Conservation (phyloP, 352 stramenopile species). For the Globisporangium splendens region DNA sequence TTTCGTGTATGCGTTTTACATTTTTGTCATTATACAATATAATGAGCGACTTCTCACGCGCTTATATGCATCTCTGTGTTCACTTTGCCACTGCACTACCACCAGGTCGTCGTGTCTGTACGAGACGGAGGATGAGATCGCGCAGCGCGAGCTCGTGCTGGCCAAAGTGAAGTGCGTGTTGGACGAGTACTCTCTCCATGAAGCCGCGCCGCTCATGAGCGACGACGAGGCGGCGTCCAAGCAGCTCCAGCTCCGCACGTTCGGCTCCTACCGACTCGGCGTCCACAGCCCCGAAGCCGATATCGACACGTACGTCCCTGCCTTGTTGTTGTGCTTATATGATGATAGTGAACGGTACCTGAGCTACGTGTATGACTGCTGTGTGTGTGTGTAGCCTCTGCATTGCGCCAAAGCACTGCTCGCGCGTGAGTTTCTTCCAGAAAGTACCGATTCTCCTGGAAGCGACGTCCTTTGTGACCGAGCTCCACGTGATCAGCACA, state of each 20-base stretch:
- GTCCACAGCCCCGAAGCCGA: slow-evolving; percentile 85
- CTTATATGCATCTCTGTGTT: too few species aligned
- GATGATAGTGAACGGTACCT: not conserved
- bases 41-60: not conserved
- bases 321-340: not conserved
- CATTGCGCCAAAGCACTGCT: slow-evolving; percentile 76
- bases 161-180: slow-evolving; percentile 57
- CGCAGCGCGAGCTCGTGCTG: slow-evolving; percentile 61
- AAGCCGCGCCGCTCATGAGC: slow-evolving; percentile 41
- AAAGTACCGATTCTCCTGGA: slow-evolving; percentile 79
- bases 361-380: not conserved
- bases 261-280: slow-evolving; percentile 89
- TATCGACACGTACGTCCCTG: slow-evolving; percentile 68
- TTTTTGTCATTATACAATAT: too few species aligned
- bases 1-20: too few species aligned
- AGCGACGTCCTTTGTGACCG: slow-evolving; percentile 57
- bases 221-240: slow-evolving; percentile 37
- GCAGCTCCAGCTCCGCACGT: slow-evolving; percentile 78
- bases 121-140: slow-evolving; percentile 67
- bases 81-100: not conserved
- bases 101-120: slow-evolving; percentile 61
- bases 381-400: slow-evolving; percentile 50
- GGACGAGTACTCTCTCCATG: slow-evolving; percentile 76
- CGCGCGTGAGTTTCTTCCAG: slow-evolving; percentile 86
- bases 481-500: slow-evolving; percentile 80